phyloP scores from a whole-genome alignment of 129 eudicot genomes.

The Flaveria sonorensis region DNA sequence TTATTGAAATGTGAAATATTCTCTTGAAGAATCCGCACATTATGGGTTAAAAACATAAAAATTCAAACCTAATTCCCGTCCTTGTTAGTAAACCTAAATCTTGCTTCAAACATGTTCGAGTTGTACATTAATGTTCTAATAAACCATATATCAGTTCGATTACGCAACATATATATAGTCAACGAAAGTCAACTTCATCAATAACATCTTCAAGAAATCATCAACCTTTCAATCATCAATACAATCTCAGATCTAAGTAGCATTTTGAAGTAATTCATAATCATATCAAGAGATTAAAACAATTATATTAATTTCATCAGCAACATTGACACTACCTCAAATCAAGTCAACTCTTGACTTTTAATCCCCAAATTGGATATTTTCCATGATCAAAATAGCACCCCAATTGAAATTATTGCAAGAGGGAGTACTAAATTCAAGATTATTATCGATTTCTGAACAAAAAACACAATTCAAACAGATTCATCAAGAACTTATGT shows the following conservation, averaged over 20 bases:
- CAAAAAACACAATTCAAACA: constrained; percentile 15
- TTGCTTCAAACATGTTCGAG: constrained; percentile 11
- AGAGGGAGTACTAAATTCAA: not conserved
- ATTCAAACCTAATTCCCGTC: not conserved
- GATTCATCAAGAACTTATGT: not conserved
- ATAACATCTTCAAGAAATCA: constrained; percentile 3
- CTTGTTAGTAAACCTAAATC: not conserved
- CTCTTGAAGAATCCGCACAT: not conserved
- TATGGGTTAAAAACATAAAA: not conserved
- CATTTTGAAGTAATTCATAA: constrained; percentile 3
- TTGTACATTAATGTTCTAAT: too few species aligned
- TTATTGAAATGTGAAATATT: not conserved
- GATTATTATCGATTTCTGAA: constrained; percentile 1
- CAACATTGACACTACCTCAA: constrained; percentile 1
- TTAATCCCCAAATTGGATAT: not conserved
- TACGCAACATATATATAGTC: not conserved
- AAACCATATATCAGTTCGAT: not conserved
- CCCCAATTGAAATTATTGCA: not conserved
- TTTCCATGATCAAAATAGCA: constrained; percentile 2
- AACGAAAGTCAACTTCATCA: constrained; percentile 37
- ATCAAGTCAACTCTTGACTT: constrained; percentile 41
- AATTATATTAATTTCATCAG: constrained; percentile 13
- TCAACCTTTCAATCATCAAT: constrained; percentile 5
- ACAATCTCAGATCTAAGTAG: constrained; percentile 10
- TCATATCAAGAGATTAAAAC: not conserved